A percentile compares a stretch with the other conserved stretches of the same genome.
Conservation (phyloP, 305 asterid species). For the Vinca major region DNA sequence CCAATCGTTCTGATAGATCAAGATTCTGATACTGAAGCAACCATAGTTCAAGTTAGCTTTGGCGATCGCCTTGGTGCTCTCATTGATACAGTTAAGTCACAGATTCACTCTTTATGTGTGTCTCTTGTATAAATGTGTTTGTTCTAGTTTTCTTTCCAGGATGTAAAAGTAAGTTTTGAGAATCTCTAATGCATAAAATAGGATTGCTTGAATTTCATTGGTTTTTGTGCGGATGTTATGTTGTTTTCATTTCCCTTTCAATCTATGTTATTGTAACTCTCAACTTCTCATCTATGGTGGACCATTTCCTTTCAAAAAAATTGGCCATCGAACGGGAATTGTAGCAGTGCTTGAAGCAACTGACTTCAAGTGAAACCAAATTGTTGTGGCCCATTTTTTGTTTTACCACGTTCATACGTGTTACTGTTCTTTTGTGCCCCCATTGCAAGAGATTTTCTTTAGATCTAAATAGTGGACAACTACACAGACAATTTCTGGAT, state of each 20-base stretch:
- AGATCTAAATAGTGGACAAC: neutral
- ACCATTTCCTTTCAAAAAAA: neutral
- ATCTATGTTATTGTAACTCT: too few relatives aligned
- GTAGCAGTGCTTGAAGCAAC: neutral
- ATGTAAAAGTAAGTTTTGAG: neutral
- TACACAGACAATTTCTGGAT: neutral
- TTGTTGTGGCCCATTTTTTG: neutral
- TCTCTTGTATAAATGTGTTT: neutral
- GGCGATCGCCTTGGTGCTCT: slow-evolving; percentile 99
- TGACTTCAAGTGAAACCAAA: neutral
- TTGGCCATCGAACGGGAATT: neutral
- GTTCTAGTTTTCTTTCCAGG: neutral
- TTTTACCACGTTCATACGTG: neutral
- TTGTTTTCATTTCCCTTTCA: neutral
- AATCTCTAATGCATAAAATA: neutral
- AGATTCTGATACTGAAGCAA: slow-evolving; percentile 76
- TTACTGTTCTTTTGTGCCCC: neutral
- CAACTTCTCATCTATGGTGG: neutral
- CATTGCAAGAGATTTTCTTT: neutral
- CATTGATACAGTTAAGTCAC: slow-evolving; percentile 66
- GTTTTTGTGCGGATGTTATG: too few relatives aligned
- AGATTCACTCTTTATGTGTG: slow-evolving; percentile 8
- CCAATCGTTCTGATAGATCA: slow-evolving; percentile 93
- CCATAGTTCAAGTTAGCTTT: slow-evolving; percentile 83
- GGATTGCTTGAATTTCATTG: neutral